Evolutionary conservation across 257 asterid species (phyloP).

Genomic region (Leptodermis oblonga): DNA sequence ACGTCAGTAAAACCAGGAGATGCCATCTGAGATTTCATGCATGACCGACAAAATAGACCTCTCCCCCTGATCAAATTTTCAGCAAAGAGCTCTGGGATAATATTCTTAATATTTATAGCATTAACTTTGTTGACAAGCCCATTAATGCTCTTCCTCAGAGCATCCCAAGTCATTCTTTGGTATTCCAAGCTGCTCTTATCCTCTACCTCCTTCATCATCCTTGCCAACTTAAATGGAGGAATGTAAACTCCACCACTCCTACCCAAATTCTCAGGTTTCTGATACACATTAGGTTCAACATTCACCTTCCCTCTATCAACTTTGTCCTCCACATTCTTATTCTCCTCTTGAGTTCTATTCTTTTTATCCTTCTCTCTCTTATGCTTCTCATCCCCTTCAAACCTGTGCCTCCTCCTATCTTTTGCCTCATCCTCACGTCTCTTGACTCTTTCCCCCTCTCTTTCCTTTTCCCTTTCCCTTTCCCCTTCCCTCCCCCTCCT

Average conservation of each 20-base stretch:
- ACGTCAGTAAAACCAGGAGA: constrained; percentile 90
- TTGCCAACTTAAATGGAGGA: constrained; percentile 76
- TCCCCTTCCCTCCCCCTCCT: constrained; percentile 22
- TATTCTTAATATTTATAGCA: constrained; percentile 73
- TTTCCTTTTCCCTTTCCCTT: too few species aligned
- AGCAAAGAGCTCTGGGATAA: constrained; percentile 79
- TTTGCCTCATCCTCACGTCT: constrained; percentile 22
- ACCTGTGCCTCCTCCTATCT: constrained; percentile 30
- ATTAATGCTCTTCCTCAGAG: constrained; percentile 83
- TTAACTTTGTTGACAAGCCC: constrained; percentile 91
- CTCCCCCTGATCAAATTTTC: constrained; percentile 91
- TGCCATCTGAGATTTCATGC: constrained; percentile 99
- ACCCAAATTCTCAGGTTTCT: constrained; percentile 41
- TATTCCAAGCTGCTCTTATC: constrained; percentile 81
- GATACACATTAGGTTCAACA: constrained; percentile 25
- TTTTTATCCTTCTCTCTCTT: constrained; percentile 24
- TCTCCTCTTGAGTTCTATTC: constrained; percentile 24
- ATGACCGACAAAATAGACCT: constrained; percentile 80
- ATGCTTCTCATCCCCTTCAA: constrained; percentile 25
- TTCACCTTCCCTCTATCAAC: constrained; percentile 26
- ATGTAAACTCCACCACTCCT: constrained; percentile 85
- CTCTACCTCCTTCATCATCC: constrained; percentile 77
- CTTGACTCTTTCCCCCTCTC: constrained; percentile 28
- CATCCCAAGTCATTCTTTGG: constrained; percentile 96
- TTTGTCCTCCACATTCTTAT: constrained; percentile 15